phyloP scores from a whole-genome alignment of 176 grass and related monocot genomes.

The Tuctoria greenei region DNA sequence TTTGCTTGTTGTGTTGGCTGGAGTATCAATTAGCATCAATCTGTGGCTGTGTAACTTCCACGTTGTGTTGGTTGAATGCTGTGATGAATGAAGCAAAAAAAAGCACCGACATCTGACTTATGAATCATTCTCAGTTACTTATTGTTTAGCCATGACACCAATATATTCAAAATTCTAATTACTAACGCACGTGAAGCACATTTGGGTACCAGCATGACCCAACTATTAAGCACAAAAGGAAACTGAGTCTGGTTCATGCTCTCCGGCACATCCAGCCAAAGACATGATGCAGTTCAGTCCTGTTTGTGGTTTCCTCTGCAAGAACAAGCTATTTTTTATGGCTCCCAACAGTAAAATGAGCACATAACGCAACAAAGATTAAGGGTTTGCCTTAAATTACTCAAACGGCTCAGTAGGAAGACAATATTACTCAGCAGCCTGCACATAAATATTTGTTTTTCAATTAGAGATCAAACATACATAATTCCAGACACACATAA shows the following conservation, averaged over 20 bases:
- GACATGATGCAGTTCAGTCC: constrained; percentile 1
- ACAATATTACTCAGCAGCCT: constrained; percentile 48
- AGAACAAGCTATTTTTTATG: background rate
- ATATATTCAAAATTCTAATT: constrained; percentile 22
- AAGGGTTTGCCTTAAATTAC: constrained; percentile 24
- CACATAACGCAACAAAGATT: background rate
- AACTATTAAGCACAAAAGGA: constrained; percentile 21
- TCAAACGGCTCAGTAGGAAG: background rate
- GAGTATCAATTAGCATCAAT: too few species aligned
- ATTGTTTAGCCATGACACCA: background rate
- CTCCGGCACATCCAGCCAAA: constrained; percentile 12
- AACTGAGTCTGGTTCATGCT: constrained; percentile 4
- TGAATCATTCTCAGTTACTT: too few species aligned
- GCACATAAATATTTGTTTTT: constrained; percentile 25
- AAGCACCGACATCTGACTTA: background rate
- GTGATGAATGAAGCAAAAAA: background rate
- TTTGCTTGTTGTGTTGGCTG: too few species aligned
- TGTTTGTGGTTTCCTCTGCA: constrained; percentile 23
- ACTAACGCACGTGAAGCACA: background rate
- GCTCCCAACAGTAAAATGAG: background rate
- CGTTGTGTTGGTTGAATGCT: background rate
- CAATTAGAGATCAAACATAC: background rate
- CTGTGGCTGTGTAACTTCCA: too few species aligned
- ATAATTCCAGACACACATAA: background rate
- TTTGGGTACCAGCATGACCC: constrained; percentile 4